Evolutionary conservation across 2,329 filamentous ascomycete genomes (phyloP), one percentile per base, ranked within the genome.

Genomic region (Colletotrichum sp.): DNA sequence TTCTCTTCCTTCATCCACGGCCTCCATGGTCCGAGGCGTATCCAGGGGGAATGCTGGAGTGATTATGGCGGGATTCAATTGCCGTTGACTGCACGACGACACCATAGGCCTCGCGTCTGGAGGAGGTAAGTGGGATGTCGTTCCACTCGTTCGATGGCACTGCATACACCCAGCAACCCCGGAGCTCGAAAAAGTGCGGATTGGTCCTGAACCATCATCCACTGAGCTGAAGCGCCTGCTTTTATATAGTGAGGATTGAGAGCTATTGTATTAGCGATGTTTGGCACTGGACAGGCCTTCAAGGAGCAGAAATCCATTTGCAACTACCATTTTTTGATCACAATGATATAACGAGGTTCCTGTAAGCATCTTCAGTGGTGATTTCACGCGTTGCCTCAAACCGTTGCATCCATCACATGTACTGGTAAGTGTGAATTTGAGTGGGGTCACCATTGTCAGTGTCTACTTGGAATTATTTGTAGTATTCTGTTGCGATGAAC

Each of bases 391-490:
- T 8, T 39, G 8, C 3, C 15, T 39, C 36, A 8, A 8, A 28
- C 26, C 26, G 26, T 28, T 3, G 16, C 16, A 44, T 44, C 3
- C 16, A 1, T 44, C 3, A 1, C 1, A 44, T 9, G 8, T 39
- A 9, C 16, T 8, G 16, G 15, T 49, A 12, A 3, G 8, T 12
- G 9, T 3, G 6, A 1, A 49, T 12, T 1, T 49, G 39, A 44
- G 30, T 6, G 18, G 9, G 24, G 24, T 12, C 39, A 18, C 2
- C 39, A 44, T n/a, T 44, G 0, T 44, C 18, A 44, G 9, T 12
- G 1, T n/a, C 12, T 49, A 12, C 39, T 49, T 1, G 0, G 39
- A 7, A 1, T 0, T 21, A 49, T 21, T 1, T 12, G 6, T 7
- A 21, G 44, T 49, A 4, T 21, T 49, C 3, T 49, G 0, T 4